A percentile compares a stretch with the other conserved stretches of the same genome.
These are phyloP conservation scores for Paraphysoderma sedebokerense DNA, from an alignment of 371 early-diverging fungal species.

Conservation along the genomic window DNA sequence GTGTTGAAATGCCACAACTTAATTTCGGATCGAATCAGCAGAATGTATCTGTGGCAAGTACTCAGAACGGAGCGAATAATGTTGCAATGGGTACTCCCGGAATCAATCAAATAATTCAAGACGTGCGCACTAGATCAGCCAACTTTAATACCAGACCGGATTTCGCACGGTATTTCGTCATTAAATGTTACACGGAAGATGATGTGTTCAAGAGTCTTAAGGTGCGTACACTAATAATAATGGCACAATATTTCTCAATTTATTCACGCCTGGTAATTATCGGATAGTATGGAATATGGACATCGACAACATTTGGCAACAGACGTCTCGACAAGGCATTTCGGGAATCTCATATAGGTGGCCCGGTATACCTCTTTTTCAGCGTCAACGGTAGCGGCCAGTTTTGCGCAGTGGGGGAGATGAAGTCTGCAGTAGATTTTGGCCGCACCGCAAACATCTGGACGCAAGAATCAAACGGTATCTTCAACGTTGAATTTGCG, in stretches of 20 bases:
- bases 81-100: no score
- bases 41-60: no score
- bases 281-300: slow-evolving; percentile 20
- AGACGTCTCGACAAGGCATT: slow-evolving; percentile 16
- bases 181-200: slow-evolving; percentile 17
- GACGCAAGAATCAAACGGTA: slow-evolving; percentile 11
- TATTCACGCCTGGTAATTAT: no score
- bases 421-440: slow-evolving; percentile 13
- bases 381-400: slow-evolving; percentile 17
- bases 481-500: slow-evolving; percentile 13
- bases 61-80: no score
- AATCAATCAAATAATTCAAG: no score
- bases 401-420: slow-evolving; percentile 19
- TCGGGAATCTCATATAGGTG: not conserved
- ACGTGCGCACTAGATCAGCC: no score
- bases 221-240: no score
- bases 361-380: slow-evolving; percentile 16
- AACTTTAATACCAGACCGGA: not conserved
- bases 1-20: no score
- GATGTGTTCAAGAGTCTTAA: slow-evolving; percentile 15
- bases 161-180: slow-evolving; percentile 17
- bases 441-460: slow-evolving; percentile 5
- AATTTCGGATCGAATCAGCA: no score
- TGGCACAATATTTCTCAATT: no score
- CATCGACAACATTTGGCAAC: slow-evolving; percentile 22